phyloP scores from a whole-genome alignment of 169 alveolate species.

The Plasmodium coatneyi region DNA sequence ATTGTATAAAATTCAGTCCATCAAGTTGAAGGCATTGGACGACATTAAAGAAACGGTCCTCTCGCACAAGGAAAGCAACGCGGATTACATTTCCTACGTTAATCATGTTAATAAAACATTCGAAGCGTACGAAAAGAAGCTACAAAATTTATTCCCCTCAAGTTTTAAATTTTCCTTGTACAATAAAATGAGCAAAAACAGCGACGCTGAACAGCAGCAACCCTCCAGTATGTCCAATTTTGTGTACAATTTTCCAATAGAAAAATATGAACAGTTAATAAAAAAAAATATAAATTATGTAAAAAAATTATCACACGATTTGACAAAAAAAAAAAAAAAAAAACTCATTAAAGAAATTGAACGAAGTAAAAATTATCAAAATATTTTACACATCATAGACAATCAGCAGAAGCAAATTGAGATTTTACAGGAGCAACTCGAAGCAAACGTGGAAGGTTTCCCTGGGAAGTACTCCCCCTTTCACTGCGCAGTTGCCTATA shows the following conservation, averaged over 20 bases:
- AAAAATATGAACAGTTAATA: conserved; percentile 56
- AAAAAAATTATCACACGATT: conserved; percentile 49
- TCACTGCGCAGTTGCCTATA: conserved; percentile 81
- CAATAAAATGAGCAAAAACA: neutral
- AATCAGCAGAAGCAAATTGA: conserved; percentile 84
- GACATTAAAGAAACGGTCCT: conserved; percentile 32
- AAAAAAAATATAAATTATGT: conserved; percentile 75
- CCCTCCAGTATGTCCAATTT: neutral
- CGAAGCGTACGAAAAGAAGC: conserved; percentile 9
- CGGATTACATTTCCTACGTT: conserved; percentile 15
- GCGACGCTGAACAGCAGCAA: neutral
- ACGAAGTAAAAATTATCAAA: conserved; percentile 57
- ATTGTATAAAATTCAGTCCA: conserved; percentile 12
- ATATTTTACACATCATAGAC: conserved; percentile 75
- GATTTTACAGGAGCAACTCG: conserved; percentile 54
- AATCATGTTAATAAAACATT: conserved; percentile 27
- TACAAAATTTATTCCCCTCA: conserved; percentile 6
- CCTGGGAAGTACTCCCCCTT: conserved; percentile 77
- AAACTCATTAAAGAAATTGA: conserved; percentile 33
- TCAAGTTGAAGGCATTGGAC: conserved; percentile 33
- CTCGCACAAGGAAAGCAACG: neutral
- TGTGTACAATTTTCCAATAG: conserved; percentile 9
- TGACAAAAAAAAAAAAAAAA: conserved; percentile 62
- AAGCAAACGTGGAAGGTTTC: conserved; percentile 27
- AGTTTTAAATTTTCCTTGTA: conserved; percentile 27